phyloP scores from a whole-genome alignment of 768 basidiomycete species.

The Tricholoma terreum region DNA sequence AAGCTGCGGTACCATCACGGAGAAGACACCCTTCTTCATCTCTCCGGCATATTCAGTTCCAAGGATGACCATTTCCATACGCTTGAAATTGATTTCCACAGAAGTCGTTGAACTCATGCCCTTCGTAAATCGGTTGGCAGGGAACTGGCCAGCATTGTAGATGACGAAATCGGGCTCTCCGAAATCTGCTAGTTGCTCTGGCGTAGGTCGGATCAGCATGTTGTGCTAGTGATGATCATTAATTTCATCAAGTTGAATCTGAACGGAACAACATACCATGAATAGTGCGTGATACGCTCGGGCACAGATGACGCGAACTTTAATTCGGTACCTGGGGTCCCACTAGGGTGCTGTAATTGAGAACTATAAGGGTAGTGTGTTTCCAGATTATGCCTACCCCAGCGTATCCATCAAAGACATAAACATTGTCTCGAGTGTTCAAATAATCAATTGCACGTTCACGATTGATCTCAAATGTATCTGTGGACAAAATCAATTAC shows the following conservation, averaged over 20 bases:
- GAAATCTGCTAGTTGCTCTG: slow-evolving; percentile 89
- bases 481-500: slow-evolving; percentile 28
- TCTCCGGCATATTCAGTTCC: slow-evolving; percentile 97
- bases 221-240: slow-evolving; percentile 63
- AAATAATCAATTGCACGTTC: slow-evolving; percentile 99
- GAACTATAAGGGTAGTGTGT: slow-evolving; percentile 8
- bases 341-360: slow-evolving; percentile 48
- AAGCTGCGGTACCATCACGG: slow-evolving; percentile 72
- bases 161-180: slow-evolving; percentile 99
- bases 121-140: slow-evolving; percentile 99
- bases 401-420: slow-evolving; percentile 94
- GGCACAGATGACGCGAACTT: slow-evolving; percentile 98
- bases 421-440: slow-evolving; percentile 97
- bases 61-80: slow-evolving; percentile 99
- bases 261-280: slow-evolving; percentile 66
- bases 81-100: slow-evolving; percentile 99
- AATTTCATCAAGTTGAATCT: neutral
- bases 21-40: slow-evolving; percentile 99
- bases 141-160: slow-evolving; percentile 99
- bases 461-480: slow-evolving; percentile 99
- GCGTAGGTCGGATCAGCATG: slow-evolving; percentile 98
- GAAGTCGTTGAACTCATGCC: slow-evolving; percentile 99
- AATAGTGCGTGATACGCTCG: slow-evolving; percentile 98
- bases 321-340: slow-evolving; percentile 99
- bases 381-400: slow-evolving; percentile 51